Evolutionary conservation across 306 rosid species (phyloP), one percentile per base, ranked within the genome.

Genomic region (Betula pendula): DNA sequence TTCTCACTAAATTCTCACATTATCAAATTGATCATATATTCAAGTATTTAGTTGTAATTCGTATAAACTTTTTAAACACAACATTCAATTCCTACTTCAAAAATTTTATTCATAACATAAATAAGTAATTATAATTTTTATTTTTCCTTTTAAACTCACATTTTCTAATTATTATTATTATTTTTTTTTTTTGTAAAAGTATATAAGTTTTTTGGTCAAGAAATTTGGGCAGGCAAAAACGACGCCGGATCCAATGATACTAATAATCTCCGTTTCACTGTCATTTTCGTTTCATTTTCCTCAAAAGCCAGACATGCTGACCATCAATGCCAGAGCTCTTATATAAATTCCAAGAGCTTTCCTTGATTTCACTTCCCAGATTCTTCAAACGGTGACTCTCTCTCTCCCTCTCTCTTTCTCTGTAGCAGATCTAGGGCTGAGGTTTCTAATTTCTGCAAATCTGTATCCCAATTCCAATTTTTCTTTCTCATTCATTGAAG

Each of bases 401-500:
- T 12, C 48, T 24, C 68, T 27, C 14, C 14, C 20, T 8, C 29
- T 71, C 5, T 22, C 24, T 22, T 0, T 29, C 71, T 25, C 38
- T 74, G 50, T 17, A 40, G 40, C 79, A 72, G 87, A 86, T 81
- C 84, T 78, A 83, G 81, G 78, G 87, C 77, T 62, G 51, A 15
- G 4, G 29, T 44, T 17, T 69, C 48, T 35, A 40, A 68, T 31
- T 60, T 51, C 42, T 66, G 51, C 75, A 24, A 69, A 75, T 62
- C 12, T 12, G 5, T 3, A 5, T 48, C 42, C 4, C 8, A 29
- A n/a, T 47, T 60, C 33, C 24, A n/a, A 0, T 62, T 45, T 49
- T 2, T 15, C 15, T 56, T 56, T n/a, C 31, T 44, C 17, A 7
- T 40, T 53, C 19, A 17, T 5, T 49, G 3, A 8, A 22, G 14